These are phyloP conservation scores for Solanum dulcamara DNA, from an alignment of 257 asterid genomes.

Conservation along the genomic window DNA sequence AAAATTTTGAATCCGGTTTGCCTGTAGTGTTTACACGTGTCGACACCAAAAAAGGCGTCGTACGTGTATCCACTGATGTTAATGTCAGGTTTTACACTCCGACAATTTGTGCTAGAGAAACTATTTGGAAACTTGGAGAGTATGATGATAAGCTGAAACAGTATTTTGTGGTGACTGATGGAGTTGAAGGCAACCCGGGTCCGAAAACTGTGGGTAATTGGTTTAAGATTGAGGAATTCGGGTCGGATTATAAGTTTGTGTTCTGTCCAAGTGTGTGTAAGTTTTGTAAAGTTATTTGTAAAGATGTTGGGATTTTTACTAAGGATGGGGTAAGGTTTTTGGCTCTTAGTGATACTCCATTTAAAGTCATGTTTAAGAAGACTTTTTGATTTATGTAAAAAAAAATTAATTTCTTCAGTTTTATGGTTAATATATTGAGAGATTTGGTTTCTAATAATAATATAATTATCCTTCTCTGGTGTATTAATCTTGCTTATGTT, in stretches of 20 bases:
- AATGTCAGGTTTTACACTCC: constrained; percentile 4
- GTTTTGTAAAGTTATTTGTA: constrained; percentile 1
- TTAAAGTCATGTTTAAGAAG: constrained; percentile 1
- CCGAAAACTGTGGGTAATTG: not conserved
- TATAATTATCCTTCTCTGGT: not conserved
- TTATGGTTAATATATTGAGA: not conserved
- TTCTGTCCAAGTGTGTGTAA: constrained; percentile 8
- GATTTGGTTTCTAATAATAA: not conserved
- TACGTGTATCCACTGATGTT: not conserved
- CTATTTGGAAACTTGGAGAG: constrained; percentile 3
- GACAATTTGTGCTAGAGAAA: constrained; percentile 2
- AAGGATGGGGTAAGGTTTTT: not conserved
- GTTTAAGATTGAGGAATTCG: constrained; percentile 12
- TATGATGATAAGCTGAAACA: not conserved
- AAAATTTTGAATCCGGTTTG: no score
- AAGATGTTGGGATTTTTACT: not conserved
- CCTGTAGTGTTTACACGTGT: not conserved
- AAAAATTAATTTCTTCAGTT: not conserved
- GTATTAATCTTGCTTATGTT: not conserved
- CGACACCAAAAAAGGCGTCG: not conserved
- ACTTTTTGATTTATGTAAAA: not conserved
- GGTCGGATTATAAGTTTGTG: constrained; percentile 6
- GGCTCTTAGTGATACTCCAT: constrained; percentile 9
- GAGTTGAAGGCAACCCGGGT: constrained; percentile 11
- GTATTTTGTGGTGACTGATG: constrained; percentile 3